Evolutionary conservation across 192 early-diverging fungal genomes (phyloP), one percentile per base, ranked within the genome.

Genomic region (Pilobolus umbonatus): DNA sequence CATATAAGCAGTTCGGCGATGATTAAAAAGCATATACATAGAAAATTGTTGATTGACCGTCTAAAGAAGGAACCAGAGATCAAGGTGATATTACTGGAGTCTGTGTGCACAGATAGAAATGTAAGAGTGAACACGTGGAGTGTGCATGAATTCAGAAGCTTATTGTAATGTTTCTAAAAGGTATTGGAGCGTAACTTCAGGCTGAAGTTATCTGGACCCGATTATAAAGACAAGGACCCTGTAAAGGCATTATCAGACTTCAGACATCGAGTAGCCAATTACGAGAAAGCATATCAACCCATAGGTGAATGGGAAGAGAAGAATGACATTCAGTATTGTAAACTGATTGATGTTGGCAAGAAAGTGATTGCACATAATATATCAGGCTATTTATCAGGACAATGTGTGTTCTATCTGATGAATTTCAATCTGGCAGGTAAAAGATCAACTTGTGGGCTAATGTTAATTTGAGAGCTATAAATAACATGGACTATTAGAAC

Each of bases 381-480:
- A 59, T 85, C 88, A 62, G 96, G 96, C 44, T 98, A 94, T 67
- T 71, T 98, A 38, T 78, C 85, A 30, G 87, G 88, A 17, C 96
- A 98, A 70, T 92, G 91, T 31, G 92, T 98, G 46, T 98, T 98
- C 66, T 98, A 97, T 65, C 69, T 98, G 58, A 97, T 97, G 95
- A 95, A 98, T 72, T 96, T 96, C 68, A 91, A 98, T 64, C 83
- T 95, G 55, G 66, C 80, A 64, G 74, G 85, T 76, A 70, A 66
- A 69, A 42, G 12, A 42, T 17, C 5, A 42, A n/a, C 11, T 11
- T 35, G 34, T 35, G 34, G 5, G 11, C 34, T 35, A 35, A 5
- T 11, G 11, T 11, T 11, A n/a, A 35, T 35, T 35, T 5, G 6
- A 35, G 34, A 8, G 11, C 11, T 35, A 42, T 42, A 15, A 12